These are phyloP conservation scores for Colletotrichum karsti DNA, from an alignment of 2,329 filamentous ascomycete species.

Conservation along the genomic window DNA sequence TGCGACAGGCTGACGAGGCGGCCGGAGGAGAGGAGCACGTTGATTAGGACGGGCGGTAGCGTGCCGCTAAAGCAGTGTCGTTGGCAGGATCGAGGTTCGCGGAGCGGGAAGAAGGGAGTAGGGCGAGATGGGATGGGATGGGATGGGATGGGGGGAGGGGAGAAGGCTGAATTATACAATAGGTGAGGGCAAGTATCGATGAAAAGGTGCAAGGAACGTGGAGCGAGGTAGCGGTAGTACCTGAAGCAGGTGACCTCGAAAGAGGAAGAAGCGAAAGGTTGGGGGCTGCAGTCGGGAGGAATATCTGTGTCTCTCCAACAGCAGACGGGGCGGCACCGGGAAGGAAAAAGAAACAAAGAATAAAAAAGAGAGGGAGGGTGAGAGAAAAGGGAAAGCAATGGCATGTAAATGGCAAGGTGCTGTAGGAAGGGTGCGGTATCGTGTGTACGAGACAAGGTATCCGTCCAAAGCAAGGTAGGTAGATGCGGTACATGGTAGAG, in stretches of 20 bases:
- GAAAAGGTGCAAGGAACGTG: conserved; percentile 16
- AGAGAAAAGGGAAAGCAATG: conserved; percentile 24
- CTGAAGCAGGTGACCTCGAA: neutral
- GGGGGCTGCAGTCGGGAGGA: neutral
- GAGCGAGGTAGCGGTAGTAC: neutral
- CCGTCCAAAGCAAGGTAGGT: neutral
- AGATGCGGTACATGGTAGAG: too few relatives aligned
- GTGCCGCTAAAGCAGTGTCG: conserved; percentile 7
- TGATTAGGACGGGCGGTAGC: conserved; percentile 23
- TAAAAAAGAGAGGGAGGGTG: neutral
- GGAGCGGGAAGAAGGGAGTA: neutral
- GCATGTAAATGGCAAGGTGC: conserved; percentile 25
- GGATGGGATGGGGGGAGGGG: neutral
- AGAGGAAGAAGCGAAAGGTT: conserved; percentile 6
- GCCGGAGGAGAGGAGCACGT: conserved; percentile 18
- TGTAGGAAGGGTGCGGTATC: neutral
- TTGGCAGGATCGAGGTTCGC: neutral
- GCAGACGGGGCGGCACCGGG: neutral
- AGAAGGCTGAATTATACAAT: conserved; percentile 20
- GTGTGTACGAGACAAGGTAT: neutral
- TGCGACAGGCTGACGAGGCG: conserved; percentile 28
- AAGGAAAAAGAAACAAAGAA: neutral
- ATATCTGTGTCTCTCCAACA: conserved; percentile 6
- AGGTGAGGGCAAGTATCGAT: neutral
- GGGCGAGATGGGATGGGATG: neutral